Evolutionary conservation across 495 filamentous ascomycete genomes (phyloP).

Genomic region (Letharia columbiana): DNA sequence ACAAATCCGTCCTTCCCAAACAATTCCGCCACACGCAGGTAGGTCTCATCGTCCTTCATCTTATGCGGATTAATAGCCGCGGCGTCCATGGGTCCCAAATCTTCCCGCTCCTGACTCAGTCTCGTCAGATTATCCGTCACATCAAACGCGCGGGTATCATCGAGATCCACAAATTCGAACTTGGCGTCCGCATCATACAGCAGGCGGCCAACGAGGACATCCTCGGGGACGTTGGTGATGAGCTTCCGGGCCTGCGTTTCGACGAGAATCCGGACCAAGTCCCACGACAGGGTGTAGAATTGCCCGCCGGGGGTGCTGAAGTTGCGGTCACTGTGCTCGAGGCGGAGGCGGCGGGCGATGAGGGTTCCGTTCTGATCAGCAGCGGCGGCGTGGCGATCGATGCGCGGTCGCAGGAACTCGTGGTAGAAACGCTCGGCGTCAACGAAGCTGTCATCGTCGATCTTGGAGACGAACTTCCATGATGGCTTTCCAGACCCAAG

Average conservation of each 20-base stretch:
- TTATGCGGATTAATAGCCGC: slow-evolving; percentile 12
- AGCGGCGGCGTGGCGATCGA: too few relatives aligned
- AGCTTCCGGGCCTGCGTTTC: background rate
- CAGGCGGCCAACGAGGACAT: slow-evolving; percentile 8
- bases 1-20: slow-evolving; percentile 2
- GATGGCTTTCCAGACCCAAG: background rate
- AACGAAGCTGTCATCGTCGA: slow-evolving; percentile 17
- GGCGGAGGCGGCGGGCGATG: slow-evolving; percentile 4
- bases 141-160: slow-evolving; percentile 8
- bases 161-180: slow-evolving; percentile 10
- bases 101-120: background rate
- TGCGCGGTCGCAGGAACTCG: slow-evolving; percentile 8
- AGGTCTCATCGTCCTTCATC: slow-evolving; percentile 17
- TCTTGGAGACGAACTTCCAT: slow-evolving; percentile 13
- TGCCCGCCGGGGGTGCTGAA: slow-evolving; percentile 14
- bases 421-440: slow-evolving; percentile 2
- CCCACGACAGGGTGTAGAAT: slow-evolving; percentile 18
- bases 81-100: slow-evolving; percentile 4
- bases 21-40: slow-evolving; percentile 5
- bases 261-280: slow-evolving; percentile 8
- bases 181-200: slow-evolving; percentile 4
- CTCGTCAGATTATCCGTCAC: background rate
- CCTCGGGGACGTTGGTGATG: background rate
- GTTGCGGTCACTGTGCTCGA: background rate
- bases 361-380: background rate